Conservation (phyloP, 768 basidiomycete species). For the Tubosaeta sp. region DNA sequence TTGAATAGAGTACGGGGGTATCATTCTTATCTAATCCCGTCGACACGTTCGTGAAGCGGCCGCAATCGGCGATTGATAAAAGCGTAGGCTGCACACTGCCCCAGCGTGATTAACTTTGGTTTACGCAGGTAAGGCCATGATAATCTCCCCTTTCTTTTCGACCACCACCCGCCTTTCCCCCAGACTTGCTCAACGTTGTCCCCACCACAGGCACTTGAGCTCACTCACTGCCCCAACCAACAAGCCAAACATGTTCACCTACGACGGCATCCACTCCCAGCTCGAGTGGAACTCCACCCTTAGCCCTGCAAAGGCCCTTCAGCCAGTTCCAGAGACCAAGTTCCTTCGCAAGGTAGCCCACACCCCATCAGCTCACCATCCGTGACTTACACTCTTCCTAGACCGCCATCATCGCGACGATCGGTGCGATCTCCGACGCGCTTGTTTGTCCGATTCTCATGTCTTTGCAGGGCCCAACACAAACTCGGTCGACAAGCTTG, state of each 20-base stretch:
- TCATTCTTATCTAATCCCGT: conserved; percentile 5
- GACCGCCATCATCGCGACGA: conserved; percentile 98
- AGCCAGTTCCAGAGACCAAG: conserved; percentile 76
- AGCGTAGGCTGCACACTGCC: conserved; percentile 5
- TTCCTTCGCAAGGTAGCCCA: conserved; percentile 80
- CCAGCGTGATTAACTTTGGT: not conserved
- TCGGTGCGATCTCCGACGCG: conserved; percentile 53
- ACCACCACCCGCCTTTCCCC: conserved; percentile 13
- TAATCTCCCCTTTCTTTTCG: conserved; percentile 11
- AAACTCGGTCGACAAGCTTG: conserved; percentile 86
- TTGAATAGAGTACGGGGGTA: conserved; percentile 2
- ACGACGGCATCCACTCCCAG: conserved; percentile 68
- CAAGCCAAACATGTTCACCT: conserved; percentile 44
- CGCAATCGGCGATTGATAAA: conserved; percentile 18
- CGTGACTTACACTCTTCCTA: conserved; percentile 31
- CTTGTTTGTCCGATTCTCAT: conserved; percentile 3
- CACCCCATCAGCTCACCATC: not conserved
- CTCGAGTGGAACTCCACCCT: conserved; percentile 91
- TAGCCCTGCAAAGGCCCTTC: conserved; percentile 65
- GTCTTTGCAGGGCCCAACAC: conserved; percentile 76
- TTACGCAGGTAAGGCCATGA: conserved; percentile 21
- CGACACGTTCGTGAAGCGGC: conserved; percentile 26
- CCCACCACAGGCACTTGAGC: conserved; percentile 6
- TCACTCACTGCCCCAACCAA: conserved; percentile 7
- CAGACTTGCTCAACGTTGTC: conserved; percentile 13